These are phyloP conservation scores for Lactarius hatsudake DNA, from an alignment of 768 basidiomycete species.

Conservation along the genomic window DNA sequence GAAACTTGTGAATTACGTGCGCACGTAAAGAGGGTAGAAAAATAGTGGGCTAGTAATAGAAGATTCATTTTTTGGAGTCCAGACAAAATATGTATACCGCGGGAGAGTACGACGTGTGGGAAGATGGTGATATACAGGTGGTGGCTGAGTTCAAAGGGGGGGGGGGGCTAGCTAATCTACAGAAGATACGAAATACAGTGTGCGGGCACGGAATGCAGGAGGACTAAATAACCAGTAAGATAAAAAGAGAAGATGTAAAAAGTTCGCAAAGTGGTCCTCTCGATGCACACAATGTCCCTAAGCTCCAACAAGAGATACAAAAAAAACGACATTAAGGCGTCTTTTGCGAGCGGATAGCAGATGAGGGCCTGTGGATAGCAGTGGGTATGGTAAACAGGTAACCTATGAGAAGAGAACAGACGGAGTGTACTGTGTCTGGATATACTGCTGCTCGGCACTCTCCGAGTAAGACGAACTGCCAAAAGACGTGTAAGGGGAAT, in stretches of 20 bases:
- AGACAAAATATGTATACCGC: slow-evolving; percentile 3
- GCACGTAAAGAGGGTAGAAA: slow-evolving; percentile 31
- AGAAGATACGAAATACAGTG: slow-evolving; percentile 22
- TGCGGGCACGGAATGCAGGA: not conserved
- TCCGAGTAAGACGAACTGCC: slow-evolving; percentile 12
- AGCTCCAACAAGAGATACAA: slow-evolving; percentile 24
- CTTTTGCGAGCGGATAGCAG: slow-evolving; percentile 15
- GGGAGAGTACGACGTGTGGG: slow-evolving; percentile 8
- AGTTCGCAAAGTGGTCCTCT: slow-evolving; percentile 18
- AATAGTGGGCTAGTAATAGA: not conserved
- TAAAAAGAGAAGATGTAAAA: slow-evolving; percentile 8
- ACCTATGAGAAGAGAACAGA: slow-evolving; percentile 27
- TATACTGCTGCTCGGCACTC: slow-evolving; percentile 20
- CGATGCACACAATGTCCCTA: slow-evolving; percentile 21
- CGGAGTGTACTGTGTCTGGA: slow-evolving; percentile 23
- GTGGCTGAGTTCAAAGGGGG: not conserved
- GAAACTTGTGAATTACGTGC: slow-evolving; percentile 48
- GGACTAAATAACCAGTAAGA: slow-evolving; percentile 22
- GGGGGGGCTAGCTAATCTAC: slow-evolving; percentile 20
- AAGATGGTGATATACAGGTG: slow-evolving; percentile 25
- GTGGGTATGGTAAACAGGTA: slow-evolving; percentile 9
- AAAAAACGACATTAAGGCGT: slow-evolving; percentile 4
- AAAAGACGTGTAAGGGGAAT: slow-evolving; percentile 16
- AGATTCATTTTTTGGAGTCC: not conserved
- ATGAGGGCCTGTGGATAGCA: slow-evolving; percentile 10